A percentile compares a stretch with the other conserved stretches of the same genome.
Evolutionary conservation across 352 stramenopile species (phyloP).

Genomic region (Peronosclerospora sorghi): DNA sequence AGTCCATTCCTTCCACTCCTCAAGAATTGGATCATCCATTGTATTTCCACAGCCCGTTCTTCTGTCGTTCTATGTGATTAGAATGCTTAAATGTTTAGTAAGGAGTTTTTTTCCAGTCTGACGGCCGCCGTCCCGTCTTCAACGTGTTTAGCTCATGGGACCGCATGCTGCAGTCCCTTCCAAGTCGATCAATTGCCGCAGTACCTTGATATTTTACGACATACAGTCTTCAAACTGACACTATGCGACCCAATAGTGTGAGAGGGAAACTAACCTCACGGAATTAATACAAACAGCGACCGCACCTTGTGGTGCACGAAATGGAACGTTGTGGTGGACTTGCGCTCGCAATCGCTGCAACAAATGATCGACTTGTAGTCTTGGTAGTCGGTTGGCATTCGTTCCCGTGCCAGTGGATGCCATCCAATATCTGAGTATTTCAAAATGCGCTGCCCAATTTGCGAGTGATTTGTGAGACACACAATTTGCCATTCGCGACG

Average conservation of each 20-base stretch:
- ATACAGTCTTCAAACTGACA: conserved; percentile 67
- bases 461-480: too few relatives aligned
- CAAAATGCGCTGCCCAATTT: too few relatives aligned
- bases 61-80: too few relatives aligned
- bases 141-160: conserved; percentile 5
- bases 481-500: too few relatives aligned
- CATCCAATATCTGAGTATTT: too few relatives aligned
- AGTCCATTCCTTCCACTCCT: conserved; percentile 45
- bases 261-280: background rate
- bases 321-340: conserved; percentile 75
- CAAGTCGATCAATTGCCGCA: conserved; percentile 56
- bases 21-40: conserved; percentile 69
- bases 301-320: conserved; percentile 82
- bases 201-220: conserved; percentile 81
- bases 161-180: conserved; percentile 4
- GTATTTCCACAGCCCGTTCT: too few relatives aligned
- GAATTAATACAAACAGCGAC: too few relatives aligned
- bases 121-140: too few relatives aligned
- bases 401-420: too few relatives aligned
- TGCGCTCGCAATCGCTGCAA: conserved; percentile 80
- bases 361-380: conserved; percentile 69
- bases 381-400: conserved; percentile 70
- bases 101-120: too few relatives aligned
- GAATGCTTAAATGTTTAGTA: too few relatives aligned
- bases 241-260: conserved; percentile 9